Evolutionary conservation across 1,139 yeast genomes (phyloP), one percentile per base, ranked within the genome.

Genomic region (Taiozyma onychis): DNA sequence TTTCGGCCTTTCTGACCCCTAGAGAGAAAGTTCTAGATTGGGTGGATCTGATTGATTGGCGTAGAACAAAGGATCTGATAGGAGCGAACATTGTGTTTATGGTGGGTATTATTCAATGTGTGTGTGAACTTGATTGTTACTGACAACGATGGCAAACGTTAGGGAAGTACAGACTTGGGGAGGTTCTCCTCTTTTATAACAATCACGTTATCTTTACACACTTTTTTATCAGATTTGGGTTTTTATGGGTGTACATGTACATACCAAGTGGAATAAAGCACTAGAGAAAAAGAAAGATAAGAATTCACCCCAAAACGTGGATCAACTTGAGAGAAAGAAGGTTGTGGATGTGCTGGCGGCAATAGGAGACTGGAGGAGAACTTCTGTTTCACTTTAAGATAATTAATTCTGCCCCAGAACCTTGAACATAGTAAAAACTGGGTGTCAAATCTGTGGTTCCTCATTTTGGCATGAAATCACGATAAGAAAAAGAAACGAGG

Each of bases 1-100:
- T 54, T 46, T 59, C 61, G 44, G 51, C 51, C 43, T 53, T 52
- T 8, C 46, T 44, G 2, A 49, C 26, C 16, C 47, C 8, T 4
- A 56, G 45, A 13, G 49, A 39, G 43, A 53, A 44, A 28, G 54
- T 49, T 44, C 55, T 44, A 34, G 51, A 41, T 47, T 49, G 46
- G 3, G 50, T 35, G 3, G 28, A 3, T 18, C 11, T 28, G 13
- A 27, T 47, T 7, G 35, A 10, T 39, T 39, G 28, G 16, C 26
- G 46, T 46, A 5, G 21, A 44, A 41, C 30, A 54, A 54, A 45
- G 21, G 52, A 21, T 54, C 51, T 56, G 42, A 45, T 43, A 18
- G 53, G 37, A 32, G 56, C 39, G 27, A 56, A 52, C 60, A 57
- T 56, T 43, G 22, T 16, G 39, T 16, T 6, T 9, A 18, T 30